Percentiles rank a stretch among this genome's conserved stretches.
Conservation (phyloP, 2,329 filamentous ascomycete species). For the Bipolaris bicolor region DNA sequence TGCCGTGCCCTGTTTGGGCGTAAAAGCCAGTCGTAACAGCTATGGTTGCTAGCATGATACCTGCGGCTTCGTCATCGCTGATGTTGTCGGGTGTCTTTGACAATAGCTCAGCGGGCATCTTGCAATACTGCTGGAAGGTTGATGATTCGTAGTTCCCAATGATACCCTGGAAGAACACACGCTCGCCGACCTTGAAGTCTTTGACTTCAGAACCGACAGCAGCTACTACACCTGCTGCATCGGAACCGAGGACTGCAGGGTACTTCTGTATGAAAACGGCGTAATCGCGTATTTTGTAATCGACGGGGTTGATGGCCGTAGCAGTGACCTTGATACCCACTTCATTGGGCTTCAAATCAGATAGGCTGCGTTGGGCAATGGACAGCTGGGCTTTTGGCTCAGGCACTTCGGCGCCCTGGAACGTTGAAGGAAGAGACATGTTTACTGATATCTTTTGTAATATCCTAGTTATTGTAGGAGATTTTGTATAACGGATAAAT, state of each 20-base stretch:
- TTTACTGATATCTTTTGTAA: not conserved
- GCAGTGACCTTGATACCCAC: not conserved
- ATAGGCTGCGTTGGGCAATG: not conserved
- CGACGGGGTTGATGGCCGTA: not conserved
- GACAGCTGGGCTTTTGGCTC: not conserved
- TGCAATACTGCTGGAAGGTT: not conserved
- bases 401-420: not conserved
- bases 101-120: not conserved
- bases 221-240: not conserved
- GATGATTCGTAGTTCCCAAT: not conserved
- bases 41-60: not conserved
- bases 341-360: not conserved
- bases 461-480: not conserved
- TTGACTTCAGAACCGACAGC: not conserved
- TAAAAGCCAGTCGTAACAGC: not conserved
- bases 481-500: not conserved
- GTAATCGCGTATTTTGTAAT: not conserved
- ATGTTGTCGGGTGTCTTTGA: constrained; percentile 1
- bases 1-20: not conserved
- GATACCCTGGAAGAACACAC: not conserved
- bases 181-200: not conserved
- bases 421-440: not conserved
- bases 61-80: not conserved
- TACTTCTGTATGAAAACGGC: not conserved
- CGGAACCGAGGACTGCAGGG: not conserved